A percentile compares a stretch with the other conserved stretches of the same genome.
Conservation (phyloP, 2,329 filamentous ascomycete genomes). For the Exophiala bonariae region DNA sequence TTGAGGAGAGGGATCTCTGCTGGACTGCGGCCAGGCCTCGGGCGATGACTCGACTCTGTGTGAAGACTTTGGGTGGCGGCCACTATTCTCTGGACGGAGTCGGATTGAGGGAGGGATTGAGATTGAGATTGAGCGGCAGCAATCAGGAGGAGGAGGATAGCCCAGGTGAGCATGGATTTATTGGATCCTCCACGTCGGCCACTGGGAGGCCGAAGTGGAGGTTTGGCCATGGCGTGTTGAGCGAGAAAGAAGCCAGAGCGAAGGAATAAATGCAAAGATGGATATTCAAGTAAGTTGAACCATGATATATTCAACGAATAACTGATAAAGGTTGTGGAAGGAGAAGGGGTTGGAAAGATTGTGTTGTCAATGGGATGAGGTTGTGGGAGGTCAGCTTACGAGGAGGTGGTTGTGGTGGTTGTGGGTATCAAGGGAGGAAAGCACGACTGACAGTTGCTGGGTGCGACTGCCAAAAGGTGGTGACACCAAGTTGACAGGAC, state of each 20-base stretch:
- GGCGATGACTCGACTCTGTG: conserved; percentile 16
- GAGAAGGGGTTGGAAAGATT: not conserved
- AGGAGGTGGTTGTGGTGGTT: too few relatives aligned
- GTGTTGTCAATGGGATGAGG: not conserved
- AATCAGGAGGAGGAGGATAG: conserved; percentile 24
- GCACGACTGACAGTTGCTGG: too few relatives aligned
- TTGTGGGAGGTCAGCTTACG: conserved; percentile 6
- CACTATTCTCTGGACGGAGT: conserved; percentile 20
- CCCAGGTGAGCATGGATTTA: conserved; percentile 26
- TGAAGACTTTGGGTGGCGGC: conserved; percentile 19
- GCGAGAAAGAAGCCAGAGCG: conserved; percentile 1
- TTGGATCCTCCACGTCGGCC: conserved; percentile 26
- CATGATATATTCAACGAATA: too few relatives aligned
- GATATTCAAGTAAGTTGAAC: not conserved
- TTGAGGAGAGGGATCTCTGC: conserved; percentile 29
- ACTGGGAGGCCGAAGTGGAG: conserved; percentile 25
- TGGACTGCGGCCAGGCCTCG: conserved; percentile 30
- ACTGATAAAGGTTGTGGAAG: not conserved
- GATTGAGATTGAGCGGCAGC: conserved; percentile 20
- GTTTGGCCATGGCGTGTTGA: conserved; percentile 22
- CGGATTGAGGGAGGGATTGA: conserved; percentile 5
- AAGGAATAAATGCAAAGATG: not conserved
- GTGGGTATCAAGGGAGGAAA: not conserved
- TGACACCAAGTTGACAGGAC: too few relatives aligned
- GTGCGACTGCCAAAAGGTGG: too few relatives aligned